A percentile compares a stretch with the other conserved stretches of the same genome.
phyloP scores from a whole-genome alignment of 345 rosid species.

The Salix viminalis region DNA sequence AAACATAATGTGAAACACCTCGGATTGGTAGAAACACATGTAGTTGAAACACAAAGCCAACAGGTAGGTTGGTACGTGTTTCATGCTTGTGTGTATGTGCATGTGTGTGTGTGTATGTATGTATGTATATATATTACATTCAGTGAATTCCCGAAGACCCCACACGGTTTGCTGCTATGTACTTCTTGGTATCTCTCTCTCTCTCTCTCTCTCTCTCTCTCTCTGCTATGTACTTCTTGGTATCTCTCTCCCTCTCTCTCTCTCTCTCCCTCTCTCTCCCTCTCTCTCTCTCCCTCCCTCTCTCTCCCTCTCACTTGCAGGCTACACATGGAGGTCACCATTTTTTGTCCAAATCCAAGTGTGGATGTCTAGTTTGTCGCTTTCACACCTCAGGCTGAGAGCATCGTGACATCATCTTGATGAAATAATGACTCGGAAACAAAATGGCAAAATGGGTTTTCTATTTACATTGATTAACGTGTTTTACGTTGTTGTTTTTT shows the following conservation, averaged over 20 bases:
- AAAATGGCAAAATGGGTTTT: background rate
- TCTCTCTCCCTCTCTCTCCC: too few relatives aligned
- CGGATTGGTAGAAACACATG: background rate
- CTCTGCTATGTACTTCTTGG: background rate
- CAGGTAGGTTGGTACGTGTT: too few relatives aligned
- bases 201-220: background rate
- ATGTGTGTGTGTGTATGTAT: too few relatives aligned
- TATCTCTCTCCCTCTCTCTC: background rate
- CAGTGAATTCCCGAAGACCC: background rate
- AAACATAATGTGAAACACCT: rapidly evolving
- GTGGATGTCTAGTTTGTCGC: slow-evolving; percentile 17
- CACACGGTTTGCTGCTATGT: slow-evolving; percentile 8
- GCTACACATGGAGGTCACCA: slow-evolving; percentile 16
- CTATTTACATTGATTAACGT: background rate
- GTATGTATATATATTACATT: too few relatives aligned
- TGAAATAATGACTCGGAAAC: background rate
- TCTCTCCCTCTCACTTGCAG: background rate
- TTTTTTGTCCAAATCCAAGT: slow-evolving; percentile 3
- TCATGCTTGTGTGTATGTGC: too few relatives aligned
- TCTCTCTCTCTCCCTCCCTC: background rate
- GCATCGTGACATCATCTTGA: slow-evolving; percentile 29
- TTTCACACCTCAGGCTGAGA: slow-evolving; percentile 32
- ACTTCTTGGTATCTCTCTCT: background rate
- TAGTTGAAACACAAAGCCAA: background rate
- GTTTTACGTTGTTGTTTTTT: background rate